These are phyloP conservation scores for Aspergillus transmontanensis DNA, from an alignment of 2,329 filamentous ascomycete genomes.

Conservation along the genomic window DNA sequence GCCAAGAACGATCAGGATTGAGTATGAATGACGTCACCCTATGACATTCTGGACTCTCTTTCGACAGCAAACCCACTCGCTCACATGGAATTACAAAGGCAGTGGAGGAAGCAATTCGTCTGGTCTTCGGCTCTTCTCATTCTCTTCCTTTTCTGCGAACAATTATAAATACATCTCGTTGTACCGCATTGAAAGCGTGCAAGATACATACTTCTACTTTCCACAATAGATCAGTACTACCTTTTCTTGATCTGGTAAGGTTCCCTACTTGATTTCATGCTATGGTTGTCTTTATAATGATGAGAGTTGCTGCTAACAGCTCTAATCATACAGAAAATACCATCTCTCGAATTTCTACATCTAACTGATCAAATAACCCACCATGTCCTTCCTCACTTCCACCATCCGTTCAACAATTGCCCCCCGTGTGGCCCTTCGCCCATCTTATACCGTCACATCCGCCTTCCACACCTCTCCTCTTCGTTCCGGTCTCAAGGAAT, in stretches of 20 bases:
- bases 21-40: constrained; percentile 16
- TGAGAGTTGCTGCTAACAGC: neutral
- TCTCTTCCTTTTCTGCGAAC: neutral
- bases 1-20: neutral
- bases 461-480: constrained; percentile 33
- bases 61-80: neutral
- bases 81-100: neutral
- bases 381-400: constrained; percentile 40
- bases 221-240: neutral
- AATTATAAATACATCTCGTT: neutral
- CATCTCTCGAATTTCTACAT: neutral
- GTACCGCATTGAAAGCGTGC: neutral
- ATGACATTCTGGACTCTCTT: constrained; percentile 1
- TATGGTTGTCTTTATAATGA: neutral
- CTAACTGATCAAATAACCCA: constrained; percentile 1
- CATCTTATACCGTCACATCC: constrained; percentile 18
- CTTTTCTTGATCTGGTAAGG: neutral
- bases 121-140: neutral
- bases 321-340: neutral
- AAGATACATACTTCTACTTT: neutral
- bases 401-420: constrained; percentile 26
- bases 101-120: neutral
- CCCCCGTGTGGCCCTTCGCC: constrained; percentile 26
- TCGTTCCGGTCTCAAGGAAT: constrained; percentile 36
- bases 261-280: neutral